These are phyloP conservation scores for Sporothrix euskadiensis DNA, from an alignment of 2,329 filamentous ascomycete genomes.

Conservation along the genomic window DNA sequence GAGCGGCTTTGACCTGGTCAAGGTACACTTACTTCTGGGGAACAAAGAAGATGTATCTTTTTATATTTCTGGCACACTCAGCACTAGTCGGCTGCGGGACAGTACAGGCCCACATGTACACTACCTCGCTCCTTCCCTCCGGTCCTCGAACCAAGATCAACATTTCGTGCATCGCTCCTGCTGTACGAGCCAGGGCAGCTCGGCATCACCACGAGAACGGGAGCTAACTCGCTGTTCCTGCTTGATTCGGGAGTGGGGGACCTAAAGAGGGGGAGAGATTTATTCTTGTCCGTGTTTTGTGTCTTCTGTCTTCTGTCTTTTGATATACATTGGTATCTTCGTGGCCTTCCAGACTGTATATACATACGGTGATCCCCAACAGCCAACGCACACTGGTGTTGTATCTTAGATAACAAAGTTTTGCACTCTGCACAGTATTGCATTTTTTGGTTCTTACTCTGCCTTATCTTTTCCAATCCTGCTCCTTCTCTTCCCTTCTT, in stretches of 20 bases:
- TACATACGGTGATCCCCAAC: slow-evolving; percentile 6
- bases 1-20: background rate
- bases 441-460: background rate
- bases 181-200: slow-evolving; percentile 1
- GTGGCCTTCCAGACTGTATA: background rate
- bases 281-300: slow-evolving; percentile 13
- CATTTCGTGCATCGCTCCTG: slow-evolving; percentile 1
- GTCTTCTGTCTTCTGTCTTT: background rate
- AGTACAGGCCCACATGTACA: background rate
- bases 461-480: background rate
- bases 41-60: background rate
- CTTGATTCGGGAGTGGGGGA: slow-evolving; percentile 11
- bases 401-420: background rate
- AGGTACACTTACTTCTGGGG: background rate
- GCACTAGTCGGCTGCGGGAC: background rate
- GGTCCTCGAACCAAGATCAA: background rate
- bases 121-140: slow-evolving; percentile 3
- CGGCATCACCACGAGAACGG: slow-evolving; percentile 6
- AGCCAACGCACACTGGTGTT: background rate
- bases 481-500: background rate
- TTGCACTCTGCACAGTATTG: background rate
- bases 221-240: background rate
- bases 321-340: background rate
- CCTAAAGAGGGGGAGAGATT: slow-evolving; percentile 10
- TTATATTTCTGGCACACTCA: background rate